Evolutionary conservation across 1,139 yeast species (phyloP).

Genomic region (Debaryomyces sp.): DNA sequence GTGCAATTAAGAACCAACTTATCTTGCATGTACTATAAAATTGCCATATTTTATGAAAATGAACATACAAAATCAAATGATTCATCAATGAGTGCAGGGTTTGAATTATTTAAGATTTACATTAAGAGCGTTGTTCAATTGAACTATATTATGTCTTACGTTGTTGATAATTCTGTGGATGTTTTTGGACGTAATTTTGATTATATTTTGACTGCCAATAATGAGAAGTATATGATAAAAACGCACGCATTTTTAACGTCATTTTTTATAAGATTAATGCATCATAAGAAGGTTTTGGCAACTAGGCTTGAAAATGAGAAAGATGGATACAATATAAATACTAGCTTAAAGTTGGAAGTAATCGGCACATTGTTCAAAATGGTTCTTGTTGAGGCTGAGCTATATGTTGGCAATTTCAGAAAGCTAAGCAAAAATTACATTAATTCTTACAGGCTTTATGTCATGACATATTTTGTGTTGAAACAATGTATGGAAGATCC

Average conservation of each 20-base stretch:
- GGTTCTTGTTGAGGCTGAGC: slow-evolving; percentile 43
- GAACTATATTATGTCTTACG: slow-evolving; percentile 49
- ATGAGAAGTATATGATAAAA: slow-evolving; percentile 48
- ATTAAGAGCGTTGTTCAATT: slow-evolving; percentile 47
- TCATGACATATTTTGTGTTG: slow-evolving; percentile 45
- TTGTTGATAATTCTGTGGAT: slow-evolving; percentile 46
- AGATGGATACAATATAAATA: slow-evolving; percentile 7
- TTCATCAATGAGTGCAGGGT: slow-evolving; percentile 43
- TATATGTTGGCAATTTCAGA: slow-evolving; percentile 49
- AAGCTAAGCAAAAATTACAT: slow-evolving; percentile 41
- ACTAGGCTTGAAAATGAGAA: slow-evolving; percentile 26
- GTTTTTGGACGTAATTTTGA: slow-evolving; percentile 48
- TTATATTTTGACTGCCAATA: slow-evolving; percentile 39
- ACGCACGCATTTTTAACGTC: slow-evolving; percentile 45
- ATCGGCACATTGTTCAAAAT: slow-evolving; percentile 38
- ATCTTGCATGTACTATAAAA: slow-evolving; percentile 47
- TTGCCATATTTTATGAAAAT: slow-evolving; percentile 46
- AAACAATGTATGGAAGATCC: slow-evolving; percentile 49
- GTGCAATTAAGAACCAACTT: slow-evolving; percentile 45
- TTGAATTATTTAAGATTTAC: slow-evolving; percentile 48
- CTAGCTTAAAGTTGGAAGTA: slow-evolving; percentile 33
- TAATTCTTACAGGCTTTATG: slow-evolving; percentile 45
- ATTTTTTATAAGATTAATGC: slow-evolving; percentile 44
- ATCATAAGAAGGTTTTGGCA: slow-evolving; percentile 40
- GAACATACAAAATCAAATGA: slow-evolving; percentile 31